Evolutionary conservation across 352 stramenopile species (phyloP).

Genomic region (Pythium aphanidermatum): DNA sequence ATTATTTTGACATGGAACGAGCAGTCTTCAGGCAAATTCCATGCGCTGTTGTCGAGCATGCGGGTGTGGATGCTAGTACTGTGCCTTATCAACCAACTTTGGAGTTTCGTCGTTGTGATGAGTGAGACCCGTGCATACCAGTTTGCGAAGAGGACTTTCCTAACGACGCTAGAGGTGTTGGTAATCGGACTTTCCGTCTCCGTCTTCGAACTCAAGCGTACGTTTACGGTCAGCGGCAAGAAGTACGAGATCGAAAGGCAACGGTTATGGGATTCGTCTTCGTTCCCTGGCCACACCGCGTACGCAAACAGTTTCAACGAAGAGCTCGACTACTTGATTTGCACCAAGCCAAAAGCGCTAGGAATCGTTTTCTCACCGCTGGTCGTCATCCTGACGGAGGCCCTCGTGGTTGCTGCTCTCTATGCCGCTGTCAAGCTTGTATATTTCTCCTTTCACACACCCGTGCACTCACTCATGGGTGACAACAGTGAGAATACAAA

Average conservation of each 20-base stretch:
- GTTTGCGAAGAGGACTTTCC: conserved; percentile 29
- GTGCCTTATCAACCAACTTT: conserved; percentile 31
- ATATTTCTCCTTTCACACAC: conserved; percentile 3
- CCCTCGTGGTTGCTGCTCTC: conserved; percentile 15
- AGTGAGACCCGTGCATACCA: conserved; percentile 37
- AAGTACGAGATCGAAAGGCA: conserved; percentile 38
- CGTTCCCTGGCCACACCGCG: conserved; percentile 26
- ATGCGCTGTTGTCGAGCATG: conserved; percentile 26
- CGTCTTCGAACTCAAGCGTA: conserved; percentile 13
- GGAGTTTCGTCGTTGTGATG: conserved; percentile 22
- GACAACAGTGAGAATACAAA: conserved; percentile 1
- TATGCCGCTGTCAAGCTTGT: conserved; percentile 17
- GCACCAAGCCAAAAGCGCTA: conserved; percentile 23
- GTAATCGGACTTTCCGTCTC: conserved; percentile 22
- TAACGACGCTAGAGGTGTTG: conserved; percentile 35
- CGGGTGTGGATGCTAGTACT: conserved; percentile 49
- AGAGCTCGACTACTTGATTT: conserved; percentile 34
- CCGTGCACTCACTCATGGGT: conserved; percentile 3
- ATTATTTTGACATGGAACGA: conserved; percentile 40
- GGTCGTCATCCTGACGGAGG: conserved; percentile 25
- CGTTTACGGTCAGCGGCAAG: conserved; percentile 23
- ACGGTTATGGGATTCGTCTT: conserved; percentile 22
- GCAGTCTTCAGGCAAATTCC: conserved; percentile 7
- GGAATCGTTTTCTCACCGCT: conserved; percentile 30
- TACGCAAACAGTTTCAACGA: conserved; percentile 48